phyloP scores from a whole-genome alignment of 768 basidiomycete species.

The Agrocybe pediades region DNA sequence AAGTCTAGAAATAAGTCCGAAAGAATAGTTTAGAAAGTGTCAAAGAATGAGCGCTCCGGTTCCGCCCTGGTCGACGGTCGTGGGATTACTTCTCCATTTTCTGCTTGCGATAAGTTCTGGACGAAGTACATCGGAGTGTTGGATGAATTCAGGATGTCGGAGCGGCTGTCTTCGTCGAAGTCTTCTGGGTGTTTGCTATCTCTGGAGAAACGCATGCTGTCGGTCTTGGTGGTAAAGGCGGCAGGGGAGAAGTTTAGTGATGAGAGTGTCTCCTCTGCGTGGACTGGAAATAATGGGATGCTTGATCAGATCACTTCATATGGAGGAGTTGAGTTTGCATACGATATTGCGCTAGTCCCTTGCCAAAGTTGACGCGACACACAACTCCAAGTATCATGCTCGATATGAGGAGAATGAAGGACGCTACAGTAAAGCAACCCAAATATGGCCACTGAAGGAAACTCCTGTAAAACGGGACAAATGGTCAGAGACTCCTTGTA shows the following conservation, averaged over 20 bases:
- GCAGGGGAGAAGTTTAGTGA: constrained; percentile 39
- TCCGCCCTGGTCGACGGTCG: background rate
- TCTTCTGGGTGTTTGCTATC: constrained; percentile 5
- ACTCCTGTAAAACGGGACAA: constrained; percentile 35
- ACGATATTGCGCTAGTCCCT: constrained; percentile 60
- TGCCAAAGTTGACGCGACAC: constrained; percentile 54
- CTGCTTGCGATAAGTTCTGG: background rate
- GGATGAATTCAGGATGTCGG: background rate
- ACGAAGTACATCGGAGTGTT: constrained; percentile 12
- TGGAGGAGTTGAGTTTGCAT: constrained; percentile 20
- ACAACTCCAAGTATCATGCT: constrained; percentile 47
- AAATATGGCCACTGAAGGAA: constrained; percentile 52
- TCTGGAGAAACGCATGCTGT: background rate
- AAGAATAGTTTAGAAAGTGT: background rate
- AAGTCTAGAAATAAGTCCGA: no score
- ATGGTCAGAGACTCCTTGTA: constrained; percentile 15
- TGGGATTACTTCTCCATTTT: background rate
- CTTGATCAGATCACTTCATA: background rate
- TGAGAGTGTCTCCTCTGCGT: constrained; percentile 39
- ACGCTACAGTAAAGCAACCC: constrained; percentile 43
- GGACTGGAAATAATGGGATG: constrained; percentile 26
- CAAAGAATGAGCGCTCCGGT: constrained; percentile 9
- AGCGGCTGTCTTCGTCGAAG: constrained; percentile 5
- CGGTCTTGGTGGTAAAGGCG: constrained; percentile 32
- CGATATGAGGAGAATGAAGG: constrained; percentile 42